Evolutionary conservation across 2,329 filamentous ascomycete species (phyloP).

Genomic region (Arthrobotrys pseudoclavata): DNA sequence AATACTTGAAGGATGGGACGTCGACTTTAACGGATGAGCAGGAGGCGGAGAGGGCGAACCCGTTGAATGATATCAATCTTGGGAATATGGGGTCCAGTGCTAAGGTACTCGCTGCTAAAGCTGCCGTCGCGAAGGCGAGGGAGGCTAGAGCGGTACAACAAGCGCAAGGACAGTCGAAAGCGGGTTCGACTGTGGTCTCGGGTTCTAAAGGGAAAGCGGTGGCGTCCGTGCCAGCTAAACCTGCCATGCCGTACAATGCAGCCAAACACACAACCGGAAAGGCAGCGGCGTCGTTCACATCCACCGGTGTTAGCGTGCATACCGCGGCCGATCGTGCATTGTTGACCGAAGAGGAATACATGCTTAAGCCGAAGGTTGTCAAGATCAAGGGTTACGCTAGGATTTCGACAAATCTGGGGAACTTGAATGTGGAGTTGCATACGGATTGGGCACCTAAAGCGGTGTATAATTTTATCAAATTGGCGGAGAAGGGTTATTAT

Average conservation of each 20-base stretch:
- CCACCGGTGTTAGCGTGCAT: conserved; percentile 90
- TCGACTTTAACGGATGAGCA: conserved; percentile 70
- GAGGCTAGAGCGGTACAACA: conserved; percentile 64
- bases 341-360: conserved; percentile 93
- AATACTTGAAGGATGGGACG: conserved; percentile 84
- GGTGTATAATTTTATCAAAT: conserved; percentile 94
- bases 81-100: conserved; percentile 81
- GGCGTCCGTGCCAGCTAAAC: conserved; percentile 27
- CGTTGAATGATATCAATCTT: conserved; percentile 78
- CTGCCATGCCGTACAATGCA: conserved; percentile 78
- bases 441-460: conserved; percentile 92
- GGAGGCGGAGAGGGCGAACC: conserved; percentile 74
- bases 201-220: conserved; percentile 38
- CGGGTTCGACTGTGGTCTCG: conserved; percentile 57
- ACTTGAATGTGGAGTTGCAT: conserved; percentile 88
- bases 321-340: conserved; percentile 88
- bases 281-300: conserved; percentile 94
- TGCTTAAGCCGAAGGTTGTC: conserved; percentile 89
- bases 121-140: conserved; percentile 91
- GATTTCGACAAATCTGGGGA: conserved; percentile 86
- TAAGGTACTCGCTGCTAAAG: conserved; percentile 91
- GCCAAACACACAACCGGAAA: conserved; percentile 90
- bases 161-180: conserved; percentile 67
- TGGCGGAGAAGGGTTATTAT: conserved; percentile 93
- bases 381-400: conserved; percentile 92